Percentiles rank a stretch among this genome's conserved stretches.
These are phyloP conservation scores for Pythium aquatile DNA, from an alignment of 352 stramenopile genomes.

Conservation along the genomic window DNA sequence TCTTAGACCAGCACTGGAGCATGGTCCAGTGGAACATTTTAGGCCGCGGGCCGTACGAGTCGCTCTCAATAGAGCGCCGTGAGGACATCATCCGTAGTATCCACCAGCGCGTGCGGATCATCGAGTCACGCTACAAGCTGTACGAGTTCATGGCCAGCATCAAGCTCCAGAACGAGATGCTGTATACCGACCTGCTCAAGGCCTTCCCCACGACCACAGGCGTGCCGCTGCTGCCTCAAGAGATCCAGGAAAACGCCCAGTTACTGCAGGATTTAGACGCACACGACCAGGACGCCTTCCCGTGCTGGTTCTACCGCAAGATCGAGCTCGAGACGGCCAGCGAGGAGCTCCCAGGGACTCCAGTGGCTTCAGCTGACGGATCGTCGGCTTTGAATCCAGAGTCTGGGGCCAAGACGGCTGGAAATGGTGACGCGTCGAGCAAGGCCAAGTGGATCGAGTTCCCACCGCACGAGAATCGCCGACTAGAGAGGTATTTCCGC, in stretches of 20 bases:
- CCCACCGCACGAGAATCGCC: constrained; percentile 62
- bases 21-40: constrained; percentile 89
- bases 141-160: constrained; percentile 86
- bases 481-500: constrained; percentile 63
- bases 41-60: constrained; percentile 74
- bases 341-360: neutral
- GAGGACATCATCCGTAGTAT: constrained; percentile 72
- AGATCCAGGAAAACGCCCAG: constrained; percentile 41
- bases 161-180: constrained; percentile 84
- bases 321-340: constrained; percentile 20
- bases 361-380: neutral
- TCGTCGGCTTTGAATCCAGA: constrained; percentile 1
- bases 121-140: constrained; percentile 73
- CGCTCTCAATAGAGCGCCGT: constrained; percentile 52
- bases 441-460: constrained; percentile 76
- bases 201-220: constrained; percentile 50
- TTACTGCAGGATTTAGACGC: constrained; percentile 44
- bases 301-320: constrained; percentile 85
- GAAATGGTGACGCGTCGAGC: neutral
- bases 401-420: neutral
- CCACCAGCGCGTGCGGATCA: constrained; percentile 63
- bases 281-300: constrained; percentile 60
- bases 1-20: constrained; percentile 79
- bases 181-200: constrained; percentile 63
- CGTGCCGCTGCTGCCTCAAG: constrained; percentile 39